Conservation (phyloP, 176 grass and related monocot species). For the Bromus sterilis region DNA sequence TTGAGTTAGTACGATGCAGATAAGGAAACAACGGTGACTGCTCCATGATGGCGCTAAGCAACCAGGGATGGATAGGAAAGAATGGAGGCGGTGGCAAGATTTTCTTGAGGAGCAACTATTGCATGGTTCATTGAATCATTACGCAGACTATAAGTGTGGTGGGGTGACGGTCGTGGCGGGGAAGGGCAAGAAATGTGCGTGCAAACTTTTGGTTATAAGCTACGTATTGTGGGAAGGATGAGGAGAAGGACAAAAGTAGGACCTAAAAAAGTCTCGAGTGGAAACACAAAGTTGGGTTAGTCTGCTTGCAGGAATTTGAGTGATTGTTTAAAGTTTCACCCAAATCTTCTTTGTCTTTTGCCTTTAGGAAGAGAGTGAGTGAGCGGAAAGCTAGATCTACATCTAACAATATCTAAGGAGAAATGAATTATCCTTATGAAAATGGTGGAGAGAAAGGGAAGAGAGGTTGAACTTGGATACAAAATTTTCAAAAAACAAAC, state of each 20-base stretch:
- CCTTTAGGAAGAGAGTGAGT: not conserved
- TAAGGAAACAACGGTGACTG: not conserved
- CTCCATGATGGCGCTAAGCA: not conserved
- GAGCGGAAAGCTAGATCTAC: not conserved
- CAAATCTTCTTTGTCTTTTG: not conserved
- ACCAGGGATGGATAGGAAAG: not conserved
- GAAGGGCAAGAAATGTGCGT: not conserved
- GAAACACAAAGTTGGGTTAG: not conserved
- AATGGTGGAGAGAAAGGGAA: not conserved
- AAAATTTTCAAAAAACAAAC: not conserved
- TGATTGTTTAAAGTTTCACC: not conserved
- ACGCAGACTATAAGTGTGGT: not conserved
- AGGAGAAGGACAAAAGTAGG: not conserved
- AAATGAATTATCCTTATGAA: not conserved
- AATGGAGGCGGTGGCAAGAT: not conserved
- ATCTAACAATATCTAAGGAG: not conserved
- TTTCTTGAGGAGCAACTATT: not conserved
- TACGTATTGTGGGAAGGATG: not conserved
- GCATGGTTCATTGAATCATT: not conserved
- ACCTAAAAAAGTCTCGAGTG: not conserved
- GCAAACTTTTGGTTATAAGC: not conserved
- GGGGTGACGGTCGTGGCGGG: not conserved
- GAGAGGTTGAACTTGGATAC: not conserved
- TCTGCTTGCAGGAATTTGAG: not conserved
- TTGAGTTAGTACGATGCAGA: not conserved